A percentile compares a stretch with the other conserved stretches of the same genome.
phyloP scores from a whole-genome alignment of 2,329 filamentous ascomycete genomes.

The Neoscytalidium dimidiatum region DNA sequence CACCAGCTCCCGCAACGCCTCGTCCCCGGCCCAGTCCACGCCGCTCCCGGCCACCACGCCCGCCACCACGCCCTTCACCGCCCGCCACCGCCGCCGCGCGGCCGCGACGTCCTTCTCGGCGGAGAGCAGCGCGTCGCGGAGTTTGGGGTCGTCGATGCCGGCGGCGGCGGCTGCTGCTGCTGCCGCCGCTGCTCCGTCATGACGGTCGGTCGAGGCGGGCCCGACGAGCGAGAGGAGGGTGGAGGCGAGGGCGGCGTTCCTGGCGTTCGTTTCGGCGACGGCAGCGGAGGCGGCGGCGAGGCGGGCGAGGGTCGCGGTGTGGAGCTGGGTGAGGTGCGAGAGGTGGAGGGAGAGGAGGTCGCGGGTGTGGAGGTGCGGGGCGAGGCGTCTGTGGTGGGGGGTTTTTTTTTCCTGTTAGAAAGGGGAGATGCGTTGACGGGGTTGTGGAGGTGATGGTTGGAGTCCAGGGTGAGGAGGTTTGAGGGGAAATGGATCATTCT shows the following conservation, averaged over 20 bases:
- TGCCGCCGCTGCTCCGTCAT: constrained; percentile 43
- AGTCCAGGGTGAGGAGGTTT: too few relatives aligned
- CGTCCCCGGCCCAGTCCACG: constrained; percentile 75
- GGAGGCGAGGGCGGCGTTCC: constrained; percentile 65
- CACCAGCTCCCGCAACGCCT: constrained; percentile 67
- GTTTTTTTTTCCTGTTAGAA: neutral
- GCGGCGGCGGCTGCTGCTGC: too few relatives aligned
- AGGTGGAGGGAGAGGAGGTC: constrained; percentile 67
- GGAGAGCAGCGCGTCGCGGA: constrained; percentile 57
- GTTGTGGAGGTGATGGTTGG: too few relatives aligned
- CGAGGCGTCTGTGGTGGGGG: constrained; percentile 58
- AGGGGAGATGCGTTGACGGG: neutral
- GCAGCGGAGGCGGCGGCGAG: constrained; percentile 61
- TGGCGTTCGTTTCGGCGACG: constrained; percentile 56
- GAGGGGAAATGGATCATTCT: too few relatives aligned
- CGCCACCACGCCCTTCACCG: constrained; percentile 77
- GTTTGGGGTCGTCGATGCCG: constrained; percentile 52
- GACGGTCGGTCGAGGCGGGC: constrained; percentile 34
- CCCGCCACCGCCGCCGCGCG: constrained; percentile 68
- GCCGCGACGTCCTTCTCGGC: constrained; percentile 62
- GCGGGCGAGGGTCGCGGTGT: constrained; percentile 54
- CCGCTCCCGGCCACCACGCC: constrained; percentile 80
- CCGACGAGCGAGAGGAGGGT: constrained; percentile 65
- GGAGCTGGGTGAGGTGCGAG: constrained; percentile 59
- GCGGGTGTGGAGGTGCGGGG: constrained; percentile 66